These are phyloP conservation scores for Cladorrhinum sp. DNA, from an alignment of 2,329 filamentous ascomycete genomes.

Conservation along the genomic window DNA sequence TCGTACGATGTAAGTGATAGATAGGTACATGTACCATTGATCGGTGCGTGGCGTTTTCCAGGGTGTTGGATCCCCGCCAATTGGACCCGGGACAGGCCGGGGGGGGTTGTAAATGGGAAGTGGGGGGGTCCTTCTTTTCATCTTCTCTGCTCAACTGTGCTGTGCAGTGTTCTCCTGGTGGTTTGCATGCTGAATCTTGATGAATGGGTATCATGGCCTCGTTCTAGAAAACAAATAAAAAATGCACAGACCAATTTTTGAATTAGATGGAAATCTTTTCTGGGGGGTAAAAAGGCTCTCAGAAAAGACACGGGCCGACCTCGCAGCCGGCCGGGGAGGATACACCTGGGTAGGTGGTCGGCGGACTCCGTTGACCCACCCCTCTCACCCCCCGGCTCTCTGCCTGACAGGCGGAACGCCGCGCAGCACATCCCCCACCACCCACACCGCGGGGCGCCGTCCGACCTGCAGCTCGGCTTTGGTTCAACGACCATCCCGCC, in stretches of 20 bases:
- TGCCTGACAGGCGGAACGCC: slow-evolving; percentile 20
- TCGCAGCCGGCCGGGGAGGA: slow-evolving; percentile 10
- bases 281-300: too few species aligned
- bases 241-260: background rate
- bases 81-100: slow-evolving; percentile 5
- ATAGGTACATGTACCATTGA: background rate
- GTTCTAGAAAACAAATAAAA: too few species aligned
- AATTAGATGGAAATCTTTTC: too few species aligned
- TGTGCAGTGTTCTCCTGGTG: too few species aligned
- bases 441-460: slow-evolving; percentile 21
- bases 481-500: background rate
- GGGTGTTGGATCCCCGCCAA: slow-evolving; percentile 1
- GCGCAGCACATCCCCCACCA: slow-evolving; percentile 12
- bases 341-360: slow-evolving; percentile 27
- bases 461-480: slow-evolving; percentile 10
- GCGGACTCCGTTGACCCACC: slow-evolving; percentile 33
- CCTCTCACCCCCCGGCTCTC: slow-evolving; percentile 11
- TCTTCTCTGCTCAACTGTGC: too few species aligned
- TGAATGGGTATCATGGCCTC: too few species aligned
- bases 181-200: too few species aligned
- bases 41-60: slow-evolving; percentile 2
- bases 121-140: background rate
- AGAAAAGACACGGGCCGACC: background rate
- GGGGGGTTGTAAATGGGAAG: background rate
- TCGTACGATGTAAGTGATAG: slow-evolving; percentile 11